Percentiles rank a stretch among this genome's conserved stretches.
Conservation (phyloP, 345 rosid genomes). For the Gossypium anomalum region DNA sequence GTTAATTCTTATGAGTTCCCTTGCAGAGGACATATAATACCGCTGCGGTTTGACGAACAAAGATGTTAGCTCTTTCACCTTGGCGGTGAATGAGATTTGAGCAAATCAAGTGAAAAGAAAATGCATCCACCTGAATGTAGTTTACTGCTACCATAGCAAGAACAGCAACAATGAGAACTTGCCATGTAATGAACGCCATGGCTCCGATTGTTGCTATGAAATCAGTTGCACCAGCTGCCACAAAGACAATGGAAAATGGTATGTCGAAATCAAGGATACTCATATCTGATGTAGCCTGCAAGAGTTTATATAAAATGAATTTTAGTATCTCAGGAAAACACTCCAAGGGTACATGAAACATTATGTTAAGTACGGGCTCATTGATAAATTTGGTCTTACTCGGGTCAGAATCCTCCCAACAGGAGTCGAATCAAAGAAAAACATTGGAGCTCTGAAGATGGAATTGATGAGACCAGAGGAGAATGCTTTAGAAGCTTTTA, state of each 20-base stretch:
- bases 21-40: slow-evolving; percentile 73
- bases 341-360: neutral
- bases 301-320: neutral
- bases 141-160: slow-evolving; percentile 45
- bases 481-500: slow-evolving; percentile 67
- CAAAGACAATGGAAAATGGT: slow-evolving; percentile 43
- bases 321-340: neutral
- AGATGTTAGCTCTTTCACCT: neutral
- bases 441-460: slow-evolving; percentile 67
- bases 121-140: slow-evolving; percentile 45
- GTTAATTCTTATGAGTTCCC: slow-evolving; percentile 73
- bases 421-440: slow-evolving; percentile 76
- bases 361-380: neutral
- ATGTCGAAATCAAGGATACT: slow-evolving; percentile 55
- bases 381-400: slow-evolving; percentile 31
- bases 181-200: slow-evolving; percentile 79
- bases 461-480: slow-evolving; percentile 60
- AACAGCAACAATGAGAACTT: slow-evolving; percentile 58
- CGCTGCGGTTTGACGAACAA: slow-evolving; percentile 22
- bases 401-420: slow-evolving; percentile 69
- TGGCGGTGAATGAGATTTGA: neutral
- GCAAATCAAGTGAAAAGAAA: neutral
- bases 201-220: slow-evolving; percentile 33
- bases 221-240: slow-evolving; percentile 30
- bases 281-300: slow-evolving; percentile 70